A percentile compares a stretch with the other conserved stretches of the same genome.
phyloP scores from a whole-genome alignment of 78 protist genomes.

The slime mould (Dictyostelium discoideum) region DNA sequence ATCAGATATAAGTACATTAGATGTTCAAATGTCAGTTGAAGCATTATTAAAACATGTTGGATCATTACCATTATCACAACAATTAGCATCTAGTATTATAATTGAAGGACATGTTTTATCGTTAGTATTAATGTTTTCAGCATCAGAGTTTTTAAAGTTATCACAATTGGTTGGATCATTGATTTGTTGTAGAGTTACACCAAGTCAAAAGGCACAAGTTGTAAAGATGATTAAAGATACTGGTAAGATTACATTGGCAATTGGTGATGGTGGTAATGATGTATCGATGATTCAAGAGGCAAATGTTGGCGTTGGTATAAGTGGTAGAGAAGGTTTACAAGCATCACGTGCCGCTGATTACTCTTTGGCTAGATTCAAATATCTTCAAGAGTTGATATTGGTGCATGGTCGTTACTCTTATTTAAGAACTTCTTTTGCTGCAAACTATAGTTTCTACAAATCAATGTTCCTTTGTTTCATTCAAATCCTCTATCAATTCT shows the following conservation, averaged over 20 bases:
- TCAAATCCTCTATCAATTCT: constrained; percentile 79
- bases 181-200: constrained; percentile 94
- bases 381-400: constrained; percentile 87
- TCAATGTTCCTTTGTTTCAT: constrained; percentile 86
- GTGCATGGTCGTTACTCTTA: constrained; percentile 93
- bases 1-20: neutral
- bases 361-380: constrained; percentile 86
- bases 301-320: constrained; percentile 93
- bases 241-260: constrained; percentile 77
- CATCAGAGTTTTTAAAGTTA: neutral
- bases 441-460: constrained; percentile 94
- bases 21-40: constrained; percentile 8
- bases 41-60: neutral
- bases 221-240: constrained; percentile 78
- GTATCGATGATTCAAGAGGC: constrained; percentile 98
- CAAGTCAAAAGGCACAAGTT: constrained; percentile 95
- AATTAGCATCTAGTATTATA: neutral
- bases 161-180: constrained; percentile 74
- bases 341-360: constrained; percentile 98
- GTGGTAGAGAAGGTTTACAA: constrained; percentile 98
- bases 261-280: constrained; percentile 99
- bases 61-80: neutral
- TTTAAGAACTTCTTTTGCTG: constrained; percentile 77
- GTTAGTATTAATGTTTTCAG: constrained; percentile 1
- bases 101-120: constrained; percentile 78